phyloP scores from a whole-genome alignment of 768 basidiomycete genomes.

The Pleurotus citrinopileatus region DNA sequence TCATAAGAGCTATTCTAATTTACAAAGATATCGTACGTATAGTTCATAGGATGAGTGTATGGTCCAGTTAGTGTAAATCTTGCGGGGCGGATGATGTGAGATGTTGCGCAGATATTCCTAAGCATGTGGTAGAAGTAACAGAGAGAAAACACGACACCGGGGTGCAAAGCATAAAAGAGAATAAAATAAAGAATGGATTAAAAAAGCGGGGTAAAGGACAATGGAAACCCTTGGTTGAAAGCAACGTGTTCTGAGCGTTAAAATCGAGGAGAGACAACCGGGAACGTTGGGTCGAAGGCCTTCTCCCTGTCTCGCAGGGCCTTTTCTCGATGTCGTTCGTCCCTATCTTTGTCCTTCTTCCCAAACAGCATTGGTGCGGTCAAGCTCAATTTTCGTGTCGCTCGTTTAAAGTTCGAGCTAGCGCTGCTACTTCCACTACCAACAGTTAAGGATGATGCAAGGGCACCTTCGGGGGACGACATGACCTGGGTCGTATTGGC shows the following conservation, averaged over 20 bases:
- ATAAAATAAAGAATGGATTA: conserved; percentile 26
- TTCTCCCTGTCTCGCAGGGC: conserved; percentile 28
- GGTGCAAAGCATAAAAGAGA: conserved; percentile 14
- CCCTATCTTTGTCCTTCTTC: conserved; percentile 49
- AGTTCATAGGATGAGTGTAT: neutral
- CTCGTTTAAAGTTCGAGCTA: conserved; percentile 31
- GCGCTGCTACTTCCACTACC: conserved; percentile 19
- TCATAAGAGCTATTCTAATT: neutral
- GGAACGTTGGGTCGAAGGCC: neutral
- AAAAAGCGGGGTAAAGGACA: conserved; percentile 2
- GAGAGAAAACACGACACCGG: conserved; percentile 7
- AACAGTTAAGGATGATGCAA: conserved; percentile 13
- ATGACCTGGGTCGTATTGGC: neutral
- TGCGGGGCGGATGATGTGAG: conserved; percentile 3
- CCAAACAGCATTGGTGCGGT: conserved; percentile 59
- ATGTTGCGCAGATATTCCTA: conserved; percentile 8
- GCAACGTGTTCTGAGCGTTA: neutral
- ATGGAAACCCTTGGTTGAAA: neutral
- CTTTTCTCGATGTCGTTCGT: conserved; percentile 35
- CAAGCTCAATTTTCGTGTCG: conserved; percentile 68
- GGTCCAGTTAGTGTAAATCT: neutral
- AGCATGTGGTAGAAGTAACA: too few relatives aligned
- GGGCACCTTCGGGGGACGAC: neutral
- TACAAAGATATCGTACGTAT: conserved; percentile 5
- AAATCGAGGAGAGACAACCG: neutral